These are phyloP conservation scores for Chrysanthemum seticuspe DNA, from an alignment of 129 eudicot genomes.

Conservation along the genomic window DNA sequence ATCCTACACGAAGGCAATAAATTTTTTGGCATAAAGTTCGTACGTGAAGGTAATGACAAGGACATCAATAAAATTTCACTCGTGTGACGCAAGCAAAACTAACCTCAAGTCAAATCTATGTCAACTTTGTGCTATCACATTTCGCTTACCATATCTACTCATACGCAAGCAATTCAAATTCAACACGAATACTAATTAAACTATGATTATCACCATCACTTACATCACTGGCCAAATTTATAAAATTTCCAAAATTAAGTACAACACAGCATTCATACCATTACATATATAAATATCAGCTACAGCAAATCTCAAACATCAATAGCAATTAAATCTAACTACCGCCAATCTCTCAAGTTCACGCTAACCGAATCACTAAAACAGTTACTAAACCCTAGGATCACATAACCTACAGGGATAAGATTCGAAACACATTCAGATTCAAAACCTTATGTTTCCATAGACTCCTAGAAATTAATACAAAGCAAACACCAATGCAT, in stretches of 20 bases:
- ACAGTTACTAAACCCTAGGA: slow-evolving; percentile 21
- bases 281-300: neutral
- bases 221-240: neutral
- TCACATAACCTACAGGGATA: neutral
- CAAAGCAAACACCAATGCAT: neutral
- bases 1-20: too few species aligned
- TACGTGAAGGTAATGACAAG: too few species aligned
- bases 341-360: neutral
- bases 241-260: too few species aligned
- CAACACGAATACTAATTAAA: neutral
- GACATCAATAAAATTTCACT: too few species aligned
- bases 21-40: too few species aligned
- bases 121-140: too few species aligned
- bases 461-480: slow-evolving; percentile 6
- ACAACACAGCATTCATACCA: too few species aligned
- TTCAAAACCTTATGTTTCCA: slow-evolving; percentile 29
- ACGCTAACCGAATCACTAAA: slow-evolving; percentile 6
- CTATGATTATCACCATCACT: neutral
- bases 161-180: too few species aligned
- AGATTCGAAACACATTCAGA: slow-evolving; percentile 5
- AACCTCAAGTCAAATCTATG: too few species aligned
- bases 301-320: slow-evolving; percentile 7
- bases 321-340: neutral
- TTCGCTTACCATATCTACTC: too few species aligned
- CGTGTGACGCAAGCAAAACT: too few species aligned